Base-by-base conservation (phyloP, 805 yeast species). In the Nakazawaea pomicola region DNA sequence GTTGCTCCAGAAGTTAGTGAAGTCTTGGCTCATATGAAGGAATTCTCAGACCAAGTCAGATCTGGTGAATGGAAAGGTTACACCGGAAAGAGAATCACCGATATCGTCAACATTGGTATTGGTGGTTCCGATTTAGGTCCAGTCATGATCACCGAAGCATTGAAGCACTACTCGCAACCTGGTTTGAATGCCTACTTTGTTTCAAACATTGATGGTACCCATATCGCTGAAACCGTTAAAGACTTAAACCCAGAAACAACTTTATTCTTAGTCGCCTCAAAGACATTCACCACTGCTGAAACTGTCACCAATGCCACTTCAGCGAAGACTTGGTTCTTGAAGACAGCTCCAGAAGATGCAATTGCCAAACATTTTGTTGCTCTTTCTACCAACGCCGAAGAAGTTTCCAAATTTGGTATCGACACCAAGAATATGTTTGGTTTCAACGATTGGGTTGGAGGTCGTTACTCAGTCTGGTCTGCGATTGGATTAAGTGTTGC, bases 391-490 rank as follows among this genome's bases (percentile, higher is more conserved):
- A 93, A 93, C 65, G 95, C 87, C 47, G 68, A 66, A 39, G 97
- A 85, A 67, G 99, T 93, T 49, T 74, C 82, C 57, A 85, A 87
- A 70, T 93, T 93, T 57, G 99, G 99, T 60, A 93, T 93, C 54
- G 98, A 93, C 72, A 80, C 96, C 62, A 83, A 80, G 64, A 93
- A 93, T 76, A 93, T 93, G 99, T 93, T 93, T 67, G 98, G 95
- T 49, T 93, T 93, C 58, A 96, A 90, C 65, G 83, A 72, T 70
- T 93, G 99, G 99, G 99, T 93, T 50, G 99, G 99, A 60, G 99
- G 99, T 62, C 84, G 99, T 68, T 93, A 93, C 81, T 93, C 99
- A n/a, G 99, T 93, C 48, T 93, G 99, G 99, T 86, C 96, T 32
- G 95, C 99, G 49, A 93, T 93, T 64, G 99, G 99, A 48, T 78